phyloP scores from a whole-genome alignment of 1,284 basidiomycete species.

The Wallemia mellicola region DNA sequence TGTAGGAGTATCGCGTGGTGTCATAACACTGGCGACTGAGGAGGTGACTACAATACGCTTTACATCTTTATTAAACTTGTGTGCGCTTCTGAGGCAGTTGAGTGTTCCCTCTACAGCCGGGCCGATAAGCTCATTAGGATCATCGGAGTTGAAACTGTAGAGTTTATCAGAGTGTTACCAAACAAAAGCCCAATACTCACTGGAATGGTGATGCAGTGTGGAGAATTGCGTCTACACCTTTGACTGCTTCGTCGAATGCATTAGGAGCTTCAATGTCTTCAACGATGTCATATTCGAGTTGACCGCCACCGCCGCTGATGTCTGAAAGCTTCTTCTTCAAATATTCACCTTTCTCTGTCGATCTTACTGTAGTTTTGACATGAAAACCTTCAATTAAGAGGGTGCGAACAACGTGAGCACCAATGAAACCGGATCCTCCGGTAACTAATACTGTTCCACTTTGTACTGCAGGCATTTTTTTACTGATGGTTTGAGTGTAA shows the following conservation, averaged over 20 bases:
- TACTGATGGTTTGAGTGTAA: neutral
- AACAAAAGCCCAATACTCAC: neutral
- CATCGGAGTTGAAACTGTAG: slow-evolving; percentile 9
- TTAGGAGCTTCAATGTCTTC: slow-evolving; percentile 28
- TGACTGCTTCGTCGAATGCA: slow-evolving; percentile 39
- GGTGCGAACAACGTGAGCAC: neutral
- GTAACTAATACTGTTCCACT: neutral
- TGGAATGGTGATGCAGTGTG: slow-evolving; percentile 27
- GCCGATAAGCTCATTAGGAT: slow-evolving; percentile 22
- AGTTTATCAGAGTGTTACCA: neutral
- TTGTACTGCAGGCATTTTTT: neutral
- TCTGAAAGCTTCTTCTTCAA: slow-evolving; percentile 21
- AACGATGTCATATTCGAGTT: slow-evolving; percentile 24
- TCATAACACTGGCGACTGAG: slow-evolving; percentile 19
- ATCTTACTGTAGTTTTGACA: slow-evolving; percentile 29
- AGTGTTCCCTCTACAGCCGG: slow-evolving; percentile 34
- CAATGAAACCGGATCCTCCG: neutral
- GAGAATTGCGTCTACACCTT: slow-evolving; percentile 29
- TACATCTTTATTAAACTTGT: slow-evolving; percentile 24
- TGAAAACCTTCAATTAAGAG: slow-evolving; percentile 7
- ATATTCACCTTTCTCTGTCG: slow-evolving; percentile 23
- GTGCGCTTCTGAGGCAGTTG: slow-evolving; percentile 25
- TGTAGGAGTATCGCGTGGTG: slow-evolving; percentile 8
- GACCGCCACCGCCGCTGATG: slow-evolving; percentile 14
- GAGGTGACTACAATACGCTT: slow-evolving; percentile 37